phyloP scores from a whole-genome alignment of 495 filamentous ascomycete species.

The Tuber aestivum region DNA sequence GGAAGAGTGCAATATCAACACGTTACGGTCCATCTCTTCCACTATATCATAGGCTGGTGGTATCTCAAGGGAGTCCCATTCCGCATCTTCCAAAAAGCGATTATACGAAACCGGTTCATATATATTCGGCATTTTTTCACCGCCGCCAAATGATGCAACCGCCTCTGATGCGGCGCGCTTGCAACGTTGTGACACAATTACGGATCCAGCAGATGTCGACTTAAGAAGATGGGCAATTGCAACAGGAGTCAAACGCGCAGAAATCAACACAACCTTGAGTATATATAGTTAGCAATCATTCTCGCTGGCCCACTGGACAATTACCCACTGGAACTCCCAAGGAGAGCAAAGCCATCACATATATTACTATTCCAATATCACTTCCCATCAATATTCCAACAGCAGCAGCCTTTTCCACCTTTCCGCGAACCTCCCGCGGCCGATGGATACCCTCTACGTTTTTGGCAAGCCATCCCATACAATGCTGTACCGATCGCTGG shows the following conservation, averaged over 20 bases:
- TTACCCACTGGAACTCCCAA: constrained; percentile 28
- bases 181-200: constrained; percentile 31
- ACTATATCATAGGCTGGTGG: constrained; percentile 20
- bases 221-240: constrained; percentile 38
- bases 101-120: constrained; percentile 34
- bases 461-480: constrained; percentile 19
- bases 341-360: constrained; percentile 30
- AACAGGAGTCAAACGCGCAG: constrained; percentile 28
- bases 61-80: constrained; percentile 19
- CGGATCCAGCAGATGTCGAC: constrained; percentile 27
- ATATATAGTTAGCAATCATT: neutral
- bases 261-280: constrained; percentile 26
- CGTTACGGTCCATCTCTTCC: constrained; percentile 42
- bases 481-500: constrained; percentile 27
- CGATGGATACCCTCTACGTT: constrained; percentile 18
- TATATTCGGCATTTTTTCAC: constrained; percentile 20
- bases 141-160: constrained; percentile 35
- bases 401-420: constrained; percentile 17
- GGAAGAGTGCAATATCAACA: constrained; percentile 49
- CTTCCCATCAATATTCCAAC: constrained; percentile 35
- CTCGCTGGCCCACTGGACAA: neutral
- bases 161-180: constrained; percentile 30
- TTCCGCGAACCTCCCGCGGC: constrained; percentile 15
- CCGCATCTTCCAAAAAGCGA: constrained; percentile 26
- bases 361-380: constrained; percentile 30